Evolutionary conservation across 2,329 filamentous ascomycete species (phyloP).

Genomic region (Diaporthe sp.): DNA sequence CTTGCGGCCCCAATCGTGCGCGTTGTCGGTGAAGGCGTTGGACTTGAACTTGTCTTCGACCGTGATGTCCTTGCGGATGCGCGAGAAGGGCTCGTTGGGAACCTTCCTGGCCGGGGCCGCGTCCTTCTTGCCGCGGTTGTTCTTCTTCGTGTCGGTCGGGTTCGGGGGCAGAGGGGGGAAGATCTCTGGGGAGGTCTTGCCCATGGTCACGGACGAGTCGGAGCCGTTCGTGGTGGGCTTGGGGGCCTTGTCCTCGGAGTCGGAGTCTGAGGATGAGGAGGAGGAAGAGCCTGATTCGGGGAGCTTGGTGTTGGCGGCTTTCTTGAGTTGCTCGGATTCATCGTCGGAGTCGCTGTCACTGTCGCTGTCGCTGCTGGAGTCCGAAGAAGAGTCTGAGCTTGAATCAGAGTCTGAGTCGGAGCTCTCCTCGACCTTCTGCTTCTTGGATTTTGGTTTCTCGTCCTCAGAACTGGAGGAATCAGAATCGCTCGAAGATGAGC

Average conservation of each 20-base stretch:
- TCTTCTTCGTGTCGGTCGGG: constrained; percentile 52
- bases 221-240: constrained; percentile 47
- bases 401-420: constrained; percentile 49
- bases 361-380: constrained; percentile 44
- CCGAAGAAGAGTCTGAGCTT: constrained; percentile 53
- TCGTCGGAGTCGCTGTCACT: constrained; percentile 47
- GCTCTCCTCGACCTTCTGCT: constrained; percentile 59
- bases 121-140: constrained; percentile 58
- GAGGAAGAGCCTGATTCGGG: constrained; percentile 52
- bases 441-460: constrained; percentile 64
- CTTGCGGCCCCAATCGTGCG: constrained; percentile 88
- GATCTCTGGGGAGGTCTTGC: constrained; percentile 65
- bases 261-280: constrained; percentile 55
- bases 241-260: constrained; percentile 48
- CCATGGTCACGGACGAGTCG: constrained; percentile 62
- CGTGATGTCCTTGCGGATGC: constrained; percentile 76
- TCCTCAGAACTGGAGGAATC: constrained; percentile 59
- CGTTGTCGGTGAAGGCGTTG: constrained; percentile 77
- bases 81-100: constrained; percentile 78
- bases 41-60: constrained; percentile 79
- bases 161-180: constrained; percentile 66
- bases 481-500: constrained; percentile 47
- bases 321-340: constrained; percentile 39
- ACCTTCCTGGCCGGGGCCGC: constrained; percentile 60
- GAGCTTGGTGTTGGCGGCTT: constrained; percentile 46